Conservation (phyloP, 169 alveolate genomes). For the Cryptosporidium baileyi region DNA sequence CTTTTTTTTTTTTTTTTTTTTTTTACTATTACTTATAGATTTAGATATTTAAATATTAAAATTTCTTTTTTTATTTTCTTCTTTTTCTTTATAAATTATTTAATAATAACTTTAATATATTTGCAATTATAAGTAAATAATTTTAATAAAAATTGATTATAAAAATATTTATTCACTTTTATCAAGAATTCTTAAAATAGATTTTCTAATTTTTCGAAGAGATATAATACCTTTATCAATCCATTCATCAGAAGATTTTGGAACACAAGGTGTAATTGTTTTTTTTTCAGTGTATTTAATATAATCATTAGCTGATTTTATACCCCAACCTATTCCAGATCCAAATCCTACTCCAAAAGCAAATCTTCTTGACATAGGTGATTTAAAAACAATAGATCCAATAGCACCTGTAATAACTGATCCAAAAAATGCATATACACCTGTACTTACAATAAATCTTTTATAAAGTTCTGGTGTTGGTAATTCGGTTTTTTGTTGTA, state of each 20-base stretch:
- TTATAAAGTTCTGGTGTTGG: conserved; percentile 43
- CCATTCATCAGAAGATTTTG: conserved; percentile 67
- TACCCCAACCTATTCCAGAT: conserved; percentile 56
- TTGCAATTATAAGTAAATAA: too few species aligned
- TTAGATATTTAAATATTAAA: not conserved
- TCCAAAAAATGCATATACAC: conserved; percentile 51
- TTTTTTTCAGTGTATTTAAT: conserved; percentile 31
- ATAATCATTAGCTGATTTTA: conserved; percentile 53
- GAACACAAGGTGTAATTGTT: conserved; percentile 22
- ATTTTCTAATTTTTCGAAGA: not conserved
- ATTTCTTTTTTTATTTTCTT: not conserved
- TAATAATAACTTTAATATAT: too few species aligned
- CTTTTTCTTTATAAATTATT: not conserved
- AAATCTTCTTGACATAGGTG: conserved; percentile 36
- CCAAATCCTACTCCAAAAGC: conserved; percentile 63
- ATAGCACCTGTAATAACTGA: conserved; percentile 11
- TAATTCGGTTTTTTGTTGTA: not conserved
- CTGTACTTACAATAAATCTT: conserved; percentile 46
- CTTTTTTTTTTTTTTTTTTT: too few species aligned
- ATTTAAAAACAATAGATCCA: conserved; percentile 48
- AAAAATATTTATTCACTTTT: too few species aligned
- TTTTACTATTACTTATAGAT: not conserved
- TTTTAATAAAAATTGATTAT: too few species aligned
- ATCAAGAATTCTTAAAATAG: not conserved
- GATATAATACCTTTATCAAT: conserved; percentile 14